phyloP scores from a whole-genome alignment of 805 yeast genomes.

The Saturnispora quitensis region DNA sequence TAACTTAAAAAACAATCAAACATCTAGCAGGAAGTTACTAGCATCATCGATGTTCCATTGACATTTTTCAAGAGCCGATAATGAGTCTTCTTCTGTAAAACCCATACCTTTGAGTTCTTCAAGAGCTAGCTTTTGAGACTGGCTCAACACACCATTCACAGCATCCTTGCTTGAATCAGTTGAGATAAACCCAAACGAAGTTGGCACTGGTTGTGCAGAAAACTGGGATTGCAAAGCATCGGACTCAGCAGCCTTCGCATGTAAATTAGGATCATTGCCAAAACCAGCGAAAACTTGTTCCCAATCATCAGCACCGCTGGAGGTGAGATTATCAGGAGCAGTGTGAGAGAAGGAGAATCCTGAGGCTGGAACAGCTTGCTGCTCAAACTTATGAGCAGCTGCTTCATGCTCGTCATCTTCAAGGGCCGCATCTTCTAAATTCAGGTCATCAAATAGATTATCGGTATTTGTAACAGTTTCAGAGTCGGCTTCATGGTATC shows the following conservation, averaged over 20 bases:
- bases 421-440: conserved; percentile 26
- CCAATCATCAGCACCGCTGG: conserved; percentile 67
- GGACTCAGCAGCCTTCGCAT: conserved; percentile 13
- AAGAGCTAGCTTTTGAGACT: conserved; percentile 40
- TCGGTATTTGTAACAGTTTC: conserved; percentile 13
- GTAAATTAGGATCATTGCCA: conserved; percentile 41
- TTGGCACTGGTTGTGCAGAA: conserved; percentile 11
- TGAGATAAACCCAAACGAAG: conserved; percentile 12
- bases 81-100: conserved; percentile 56
- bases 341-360: conserved; percentile 22
- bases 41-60: conserved; percentile 78
- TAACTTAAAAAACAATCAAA: conserved; percentile 14
- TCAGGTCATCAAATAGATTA: conserved; percentile 29
- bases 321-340: conserved; percentile 12
- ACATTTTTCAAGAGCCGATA: conserved; percentile 57
- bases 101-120: conserved; percentile 89
- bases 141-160: conserved; percentile 13
- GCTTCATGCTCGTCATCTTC: conserved; percentile 11
- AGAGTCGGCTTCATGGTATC: neutral
- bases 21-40: conserved; percentile 74
- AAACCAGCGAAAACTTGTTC: conserved; percentile 88
- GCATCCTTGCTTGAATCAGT: neutral
- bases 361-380: neutral
- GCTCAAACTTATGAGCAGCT: neutral
- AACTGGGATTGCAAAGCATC: conserved; percentile 9